Evolutionary conservation across 2,329 filamentous ascomycete species (phyloP).

Genomic region (Phaeosphaeriaceae sp.): DNA sequence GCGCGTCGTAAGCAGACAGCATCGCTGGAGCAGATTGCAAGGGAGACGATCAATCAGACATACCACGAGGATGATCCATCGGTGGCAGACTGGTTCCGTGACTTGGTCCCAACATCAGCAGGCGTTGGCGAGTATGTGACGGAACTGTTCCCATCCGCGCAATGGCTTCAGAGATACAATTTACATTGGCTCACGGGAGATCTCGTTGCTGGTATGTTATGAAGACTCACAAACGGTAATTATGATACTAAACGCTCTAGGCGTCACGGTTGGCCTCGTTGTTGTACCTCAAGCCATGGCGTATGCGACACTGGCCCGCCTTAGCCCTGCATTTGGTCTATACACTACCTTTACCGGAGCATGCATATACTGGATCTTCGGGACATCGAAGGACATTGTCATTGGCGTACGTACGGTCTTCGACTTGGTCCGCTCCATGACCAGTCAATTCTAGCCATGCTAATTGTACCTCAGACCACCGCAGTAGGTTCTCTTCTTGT

Average conservation of each 20-base stretch:
- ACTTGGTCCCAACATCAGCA: constrained; percentile 29
- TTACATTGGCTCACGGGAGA: constrained; percentile 41
- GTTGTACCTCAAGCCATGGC: constrained; percentile 96
- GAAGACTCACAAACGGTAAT: not conserved
- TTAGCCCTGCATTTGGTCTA: constrained; percentile 80
- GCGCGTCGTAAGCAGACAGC: constrained; percentile 16
- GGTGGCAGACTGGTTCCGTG: constrained; percentile 35
- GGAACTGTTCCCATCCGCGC: constrained; percentile 36
- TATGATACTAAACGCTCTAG: constrained; percentile 10
- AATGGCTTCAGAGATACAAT: constrained; percentile 39
- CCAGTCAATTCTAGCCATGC: not conserved
- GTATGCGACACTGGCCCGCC: constrained; percentile 81
- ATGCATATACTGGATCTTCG: constrained; percentile 94
- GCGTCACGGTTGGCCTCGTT: constrained; percentile 72
- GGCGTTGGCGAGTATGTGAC: constrained; percentile 31
- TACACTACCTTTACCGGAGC: constrained; percentile 97
- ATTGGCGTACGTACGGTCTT: constrained; percentile 72
- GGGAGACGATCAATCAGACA: constrained; percentile 26
- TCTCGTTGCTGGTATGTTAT: constrained; percentile 34
- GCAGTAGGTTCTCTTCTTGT: constrained; percentile 92
- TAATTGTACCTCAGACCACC: constrained; percentile 69
- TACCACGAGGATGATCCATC: constrained; percentile 41
- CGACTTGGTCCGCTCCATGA: too few relatives aligned
- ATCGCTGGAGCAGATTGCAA: constrained; percentile 22
- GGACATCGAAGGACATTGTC: constrained; percentile 96